Evolutionary conservation across 768 basidiomycete genomes (phyloP).

Genomic region (Russula sp.): DNA sequence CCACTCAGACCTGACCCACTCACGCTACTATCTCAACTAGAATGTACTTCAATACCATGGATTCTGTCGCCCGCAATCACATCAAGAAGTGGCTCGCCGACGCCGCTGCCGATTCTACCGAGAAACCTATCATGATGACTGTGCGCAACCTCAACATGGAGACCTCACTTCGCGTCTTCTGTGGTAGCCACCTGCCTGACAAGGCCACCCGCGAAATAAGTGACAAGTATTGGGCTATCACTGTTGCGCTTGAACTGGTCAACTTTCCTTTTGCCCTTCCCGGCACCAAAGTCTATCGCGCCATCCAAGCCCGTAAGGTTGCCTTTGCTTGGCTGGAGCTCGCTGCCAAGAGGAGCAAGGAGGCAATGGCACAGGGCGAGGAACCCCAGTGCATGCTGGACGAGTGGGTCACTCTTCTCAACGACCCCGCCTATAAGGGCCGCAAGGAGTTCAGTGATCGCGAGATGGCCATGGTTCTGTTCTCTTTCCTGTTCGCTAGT

Average conservation of each 20-base stretch:
- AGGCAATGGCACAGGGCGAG: constrained; percentile 68
- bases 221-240: constrained; percentile 95
- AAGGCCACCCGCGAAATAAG: constrained; percentile 72
- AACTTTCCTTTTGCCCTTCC: constrained; percentile 96
- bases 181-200: constrained; percentile 83
- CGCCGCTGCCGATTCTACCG: constrained; percentile 39
- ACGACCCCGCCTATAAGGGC: constrained; percentile 60
- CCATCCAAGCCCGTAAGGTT: constrained; percentile 82
- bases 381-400: constrained; percentile 90
- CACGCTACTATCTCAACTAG: constrained; percentile 32
- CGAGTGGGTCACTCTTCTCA: constrained; percentile 76
- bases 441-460: constrained; percentile 82
- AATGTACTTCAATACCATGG: constrained; percentile 80
- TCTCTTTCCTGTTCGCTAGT: constrained; percentile 93
- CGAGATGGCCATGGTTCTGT: constrained; percentile 96
- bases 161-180: constrained; percentile 92
- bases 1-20: not conserved
- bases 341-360: constrained; percentile 75
- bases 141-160: constrained; percentile 96
- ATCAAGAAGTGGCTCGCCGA: constrained; percentile 64
- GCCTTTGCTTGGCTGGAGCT: constrained; percentile 74
- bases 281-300: constrained; percentile 93
- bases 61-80: constrained; percentile 70
- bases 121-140: constrained; percentile 75
- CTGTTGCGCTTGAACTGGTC: constrained; percentile 91